Base-by-base conservation (phyloP, 768 basidiomycete genomes). In the Boletus eberwhitei region DNA sequence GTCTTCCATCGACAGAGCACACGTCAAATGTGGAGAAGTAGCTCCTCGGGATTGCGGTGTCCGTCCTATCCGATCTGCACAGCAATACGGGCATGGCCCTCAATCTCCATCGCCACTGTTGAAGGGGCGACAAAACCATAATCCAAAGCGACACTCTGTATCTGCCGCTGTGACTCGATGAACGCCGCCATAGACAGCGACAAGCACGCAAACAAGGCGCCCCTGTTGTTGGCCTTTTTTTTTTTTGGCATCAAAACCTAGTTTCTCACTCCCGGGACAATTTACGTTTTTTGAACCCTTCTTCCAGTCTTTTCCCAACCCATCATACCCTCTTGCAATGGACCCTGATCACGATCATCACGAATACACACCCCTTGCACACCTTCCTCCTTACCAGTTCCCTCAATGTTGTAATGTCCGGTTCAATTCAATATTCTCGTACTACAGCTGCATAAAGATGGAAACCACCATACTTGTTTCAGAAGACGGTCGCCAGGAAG, bases 21-120 rank as follows among this genome's bases (percentile, higher is more conserved):
- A 94, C 65, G 78, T 90, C 58, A 92, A 91, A 66, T 94, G 92
- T 62, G 91, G 90, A 17, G 91, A 94, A 66, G 64, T 81, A 43
- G 90, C 91, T 13, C 90, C 91, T 11, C 75, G 79, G 50, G 86
- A 93, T 69, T 93, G 91, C 63, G 90, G 87, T 19, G 52, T 83
- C n/a, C 82, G 79, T 37, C 74, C 77, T 21, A 47, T 67, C 26
- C 61, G 66, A 55, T 56, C 65, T 39, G 57, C 48, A 52, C 64
- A 64, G 52, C 65, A 62, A 26, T 64, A 70, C 52, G 63, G 59
- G 16, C 69, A 68, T 31, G 60, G 54, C 24, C 46, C 55, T 9
- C 65, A 54, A 48, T 41, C 57, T 22, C 52, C 58, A 44, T 65
- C 70, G 38, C 70, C 68, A 38, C 39, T 59, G 54, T 61, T 50